Percentiles rank a stretch among this genome's conserved stretches.
phyloP scores from a whole-genome alignment of 2,329 filamentous ascomycete species.

The Aspergillus sp. region DNA sequence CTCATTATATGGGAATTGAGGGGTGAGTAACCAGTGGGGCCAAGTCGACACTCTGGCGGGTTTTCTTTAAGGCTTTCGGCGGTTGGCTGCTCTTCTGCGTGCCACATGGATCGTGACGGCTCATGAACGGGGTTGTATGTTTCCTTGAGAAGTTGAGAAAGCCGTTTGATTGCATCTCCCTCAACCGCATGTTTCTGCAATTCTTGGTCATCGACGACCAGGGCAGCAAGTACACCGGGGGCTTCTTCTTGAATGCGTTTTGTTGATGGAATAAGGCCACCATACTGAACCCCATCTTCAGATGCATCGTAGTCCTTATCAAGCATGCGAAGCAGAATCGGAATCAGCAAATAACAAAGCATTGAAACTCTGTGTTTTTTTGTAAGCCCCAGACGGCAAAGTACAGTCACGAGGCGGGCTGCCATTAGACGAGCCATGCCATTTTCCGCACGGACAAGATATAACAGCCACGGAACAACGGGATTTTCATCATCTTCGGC shows the following conservation, averaged over 20 bases:
- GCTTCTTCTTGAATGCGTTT: conserved; percentile 66
- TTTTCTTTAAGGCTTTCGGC: conserved; percentile 21
- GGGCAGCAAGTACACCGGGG: conserved; percentile 71
- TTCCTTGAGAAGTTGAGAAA: conserved; percentile 65
- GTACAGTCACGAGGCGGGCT: conserved; percentile 65
- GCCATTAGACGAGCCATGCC: conserved; percentile 67
- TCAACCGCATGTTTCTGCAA: conserved; percentile 83
- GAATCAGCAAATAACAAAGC: conserved; percentile 67
- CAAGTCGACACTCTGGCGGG: conserved; percentile 51
- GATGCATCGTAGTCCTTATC: conserved; percentile 50
- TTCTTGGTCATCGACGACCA: conserved; percentile 74
- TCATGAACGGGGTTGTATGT: conserved; percentile 62
- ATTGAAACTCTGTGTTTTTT: conserved; percentile 64
- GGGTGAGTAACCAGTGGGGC: conserved; percentile 61
- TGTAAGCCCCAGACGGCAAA: conserved; percentile 68
- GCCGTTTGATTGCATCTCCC: conserved; percentile 59
- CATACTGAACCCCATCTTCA: conserved; percentile 40
- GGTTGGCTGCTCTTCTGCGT: conserved; percentile 36
- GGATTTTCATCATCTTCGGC: conserved; percentile 67
- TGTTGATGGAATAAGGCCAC: conserved; percentile 41
- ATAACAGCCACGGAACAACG: conserved; percentile 71
- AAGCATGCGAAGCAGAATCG: conserved; percentile 67
- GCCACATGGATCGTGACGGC: conserved; percentile 56
- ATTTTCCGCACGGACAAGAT: conserved; percentile 58
- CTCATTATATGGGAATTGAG: conserved; percentile 68